Conservation (phyloP, 225 moss, liverwort and hornwort species). For the Marchantia paleacea region DNA sequence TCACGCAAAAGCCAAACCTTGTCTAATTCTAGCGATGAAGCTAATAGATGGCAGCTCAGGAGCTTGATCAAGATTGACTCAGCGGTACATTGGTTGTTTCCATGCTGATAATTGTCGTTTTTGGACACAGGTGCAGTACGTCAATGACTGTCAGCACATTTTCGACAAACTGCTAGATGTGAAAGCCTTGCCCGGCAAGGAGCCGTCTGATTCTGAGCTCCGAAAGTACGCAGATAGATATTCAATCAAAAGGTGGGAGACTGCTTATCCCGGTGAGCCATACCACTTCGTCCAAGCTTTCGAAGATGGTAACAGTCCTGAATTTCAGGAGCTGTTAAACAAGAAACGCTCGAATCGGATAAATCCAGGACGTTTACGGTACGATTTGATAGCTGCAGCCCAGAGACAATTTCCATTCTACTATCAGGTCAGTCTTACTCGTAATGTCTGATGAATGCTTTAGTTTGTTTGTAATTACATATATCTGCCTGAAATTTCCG, state of each 20-base stretch:
- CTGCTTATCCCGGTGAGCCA: slow-evolving; percentile 19
- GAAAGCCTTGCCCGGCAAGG: slow-evolving; percentile 10
- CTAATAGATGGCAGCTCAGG: too few relatives aligned
- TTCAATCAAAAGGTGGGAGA: slow-evolving; percentile 18
- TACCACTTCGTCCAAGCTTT: slow-evolving; percentile 27
- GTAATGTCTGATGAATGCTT: neutral
- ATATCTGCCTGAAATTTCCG: too few relatives aligned
- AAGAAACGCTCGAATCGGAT: slow-evolving; percentile 17
- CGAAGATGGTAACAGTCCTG: slow-evolving; percentile 11
- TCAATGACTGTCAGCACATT: slow-evolving; percentile 41
- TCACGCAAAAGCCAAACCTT: neutral
- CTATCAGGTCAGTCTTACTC: slow-evolving; percentile 41
- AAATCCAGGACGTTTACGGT: neutral
- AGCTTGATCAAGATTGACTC: neutral
- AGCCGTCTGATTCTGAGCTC: neutral
- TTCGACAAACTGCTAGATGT: slow-evolving; percentile 45
- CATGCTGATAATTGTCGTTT: neutral
- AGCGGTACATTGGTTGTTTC: neutral
- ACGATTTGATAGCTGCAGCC: slow-evolving; percentile 30
- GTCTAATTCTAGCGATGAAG: neutral
- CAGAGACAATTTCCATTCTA: slow-evolving; percentile 44
- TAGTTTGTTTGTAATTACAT: too few relatives aligned
- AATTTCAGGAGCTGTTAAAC: slow-evolving; percentile 6
- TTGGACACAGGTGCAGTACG: slow-evolving; percentile 43
- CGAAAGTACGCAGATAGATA: neutral